Evolutionary conservation across 2,329 filamentous ascomycete genomes (phyloP).

Genomic region (Aspergillus fumigatus): DNA sequence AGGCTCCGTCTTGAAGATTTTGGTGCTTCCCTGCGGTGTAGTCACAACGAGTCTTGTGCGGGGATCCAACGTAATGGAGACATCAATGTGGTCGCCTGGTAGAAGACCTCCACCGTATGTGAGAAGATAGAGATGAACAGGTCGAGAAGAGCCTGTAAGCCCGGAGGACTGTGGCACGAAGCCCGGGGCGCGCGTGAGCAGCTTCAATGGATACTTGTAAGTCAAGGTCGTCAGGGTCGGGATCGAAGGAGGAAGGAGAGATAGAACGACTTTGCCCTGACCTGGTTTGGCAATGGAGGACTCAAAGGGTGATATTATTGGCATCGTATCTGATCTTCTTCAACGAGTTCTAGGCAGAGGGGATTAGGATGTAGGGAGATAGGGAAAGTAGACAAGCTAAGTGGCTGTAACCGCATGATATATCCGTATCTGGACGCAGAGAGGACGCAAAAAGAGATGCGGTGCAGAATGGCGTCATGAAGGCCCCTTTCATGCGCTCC

Average conservation of each 20-base stretch:
- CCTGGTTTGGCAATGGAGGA: conserved; percentile 69
- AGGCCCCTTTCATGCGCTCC: conserved; percentile 3
- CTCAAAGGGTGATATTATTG: conserved; percentile 66
- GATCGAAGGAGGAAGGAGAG: conserved; percentile 64
- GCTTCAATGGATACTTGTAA: conserved; percentile 92
- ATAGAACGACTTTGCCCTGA: conserved; percentile 70
- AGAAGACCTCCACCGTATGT: conserved; percentile 94
- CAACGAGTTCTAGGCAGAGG: conserved; percentile 1
- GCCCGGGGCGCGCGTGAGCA: conserved; percentile 73
- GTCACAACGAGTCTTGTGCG: conserved; percentile 61
- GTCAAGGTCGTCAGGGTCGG: conserved; percentile 70
- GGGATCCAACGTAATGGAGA: conserved; percentile 62
- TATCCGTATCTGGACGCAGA: not conserved
- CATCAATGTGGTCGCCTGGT: conserved; percentile 74
- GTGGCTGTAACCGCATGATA: conserved; percentile 8
- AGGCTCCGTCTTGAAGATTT: conserved; percentile 77
- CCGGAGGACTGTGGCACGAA: conserved; percentile 49
- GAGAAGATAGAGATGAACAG: conserved; percentile 79
- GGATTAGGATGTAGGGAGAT: conserved; percentile 1
- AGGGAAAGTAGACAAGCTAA: conserved; percentile 1
- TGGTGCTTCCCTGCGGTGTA: conserved; percentile 76
- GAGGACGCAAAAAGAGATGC: not conserved
- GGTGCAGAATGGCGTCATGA: conserved; percentile 10
- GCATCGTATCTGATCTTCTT: conserved; percentile 24
- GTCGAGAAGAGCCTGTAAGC: conserved; percentile 39